Conservation (phyloP, 2,329 filamentous ascomycete species). For the Diaporthe batatas region DNA sequence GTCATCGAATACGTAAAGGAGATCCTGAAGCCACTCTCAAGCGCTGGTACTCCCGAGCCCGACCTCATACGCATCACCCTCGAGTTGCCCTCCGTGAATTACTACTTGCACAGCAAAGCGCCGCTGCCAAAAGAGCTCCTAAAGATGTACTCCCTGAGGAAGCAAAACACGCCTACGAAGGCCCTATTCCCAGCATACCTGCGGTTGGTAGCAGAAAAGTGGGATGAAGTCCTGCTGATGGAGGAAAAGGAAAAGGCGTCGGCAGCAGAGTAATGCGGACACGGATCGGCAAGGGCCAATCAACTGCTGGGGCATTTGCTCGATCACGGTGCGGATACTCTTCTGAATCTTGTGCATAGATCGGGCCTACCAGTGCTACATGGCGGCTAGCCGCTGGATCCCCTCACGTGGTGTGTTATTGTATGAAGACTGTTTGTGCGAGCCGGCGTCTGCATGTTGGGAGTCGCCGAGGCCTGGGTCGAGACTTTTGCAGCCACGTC, state of each 20-base stretch:
- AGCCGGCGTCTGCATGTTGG: background rate
- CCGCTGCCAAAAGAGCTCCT: background rate
- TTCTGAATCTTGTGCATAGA: too few relatives aligned
- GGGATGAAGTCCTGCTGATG: background rate
- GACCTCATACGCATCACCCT: background rate
- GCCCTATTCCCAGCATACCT: background rate
- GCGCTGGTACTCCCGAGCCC: background rate
- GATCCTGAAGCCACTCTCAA: background rate
- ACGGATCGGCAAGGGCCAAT: too few relatives aligned
- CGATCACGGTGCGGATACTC: too few relatives aligned
- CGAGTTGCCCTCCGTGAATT: background rate
- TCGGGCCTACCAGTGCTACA: too few relatives aligned
- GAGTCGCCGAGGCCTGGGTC: rapidly evolving
- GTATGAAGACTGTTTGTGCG: background rate
- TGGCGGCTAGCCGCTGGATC: too few relatives aligned
- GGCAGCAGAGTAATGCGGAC: background rate
- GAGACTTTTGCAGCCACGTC: background rate
- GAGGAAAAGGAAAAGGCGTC: background rate
- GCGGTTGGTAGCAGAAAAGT: background rate
- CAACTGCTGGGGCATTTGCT: too few relatives aligned
- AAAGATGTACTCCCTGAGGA: background rate
- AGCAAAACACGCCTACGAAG: background rate
- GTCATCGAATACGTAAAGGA: background rate
- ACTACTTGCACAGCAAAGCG: background rate
- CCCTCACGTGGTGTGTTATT: background rate